These are phyloP conservation scores for Xylaria cubensis DNA, from an alignment of 495 filamentous ascomycete species.

Conservation along the genomic window DNA sequence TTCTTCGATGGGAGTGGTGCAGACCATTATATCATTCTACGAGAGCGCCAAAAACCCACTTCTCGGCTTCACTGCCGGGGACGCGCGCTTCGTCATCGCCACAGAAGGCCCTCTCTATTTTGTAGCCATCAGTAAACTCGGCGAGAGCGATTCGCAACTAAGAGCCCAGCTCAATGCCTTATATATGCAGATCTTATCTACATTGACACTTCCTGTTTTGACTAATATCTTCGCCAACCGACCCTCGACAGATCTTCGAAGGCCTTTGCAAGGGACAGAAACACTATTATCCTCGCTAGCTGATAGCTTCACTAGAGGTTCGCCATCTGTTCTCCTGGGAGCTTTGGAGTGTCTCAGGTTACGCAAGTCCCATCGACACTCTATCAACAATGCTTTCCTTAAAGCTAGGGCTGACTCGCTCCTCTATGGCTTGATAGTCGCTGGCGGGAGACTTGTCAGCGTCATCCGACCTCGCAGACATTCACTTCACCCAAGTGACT, in stretches of 20 bases:
- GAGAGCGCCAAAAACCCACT: slow-evolving; percentile 77
- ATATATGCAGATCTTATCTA: slow-evolving; percentile 98
- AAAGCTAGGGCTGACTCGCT: slow-evolving; percentile 75
- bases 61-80: slow-evolving; percentile 81
- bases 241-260: slow-evolving; percentile 87
- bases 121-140: slow-evolving; percentile 87
- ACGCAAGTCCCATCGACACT: slow-evolving; percentile 81
- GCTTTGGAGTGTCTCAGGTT: slow-evolving; percentile 90
- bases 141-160: slow-evolving; percentile 89
- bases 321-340: slow-evolving; percentile 84
- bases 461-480: slow-evolving; percentile 94
- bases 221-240: slow-evolving; percentile 88
- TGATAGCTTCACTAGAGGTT: slow-evolving; percentile 92
- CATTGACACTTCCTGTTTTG: slow-evolving; percentile 87
- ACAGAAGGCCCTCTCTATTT: slow-evolving; percentile 88
- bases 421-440: slow-evolving; percentile 92
- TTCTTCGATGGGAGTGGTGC: slow-evolving; percentile 92
- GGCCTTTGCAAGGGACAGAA: slow-evolving; percentile 94
- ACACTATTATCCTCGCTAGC: slow-evolving; percentile 87
- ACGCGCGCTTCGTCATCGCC: slow-evolving; percentile 81
- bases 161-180: slow-evolving; percentile 88
- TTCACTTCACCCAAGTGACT: slow-evolving; percentile 91
- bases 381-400: slow-evolving; percentile 85
- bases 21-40: slow-evolving; percentile 98
- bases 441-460: slow-evolving; percentile 91